These are phyloP conservation scores for Fusarium sp. DNA, from an alignment of 2,329 filamentous ascomycete genomes.

Conservation along the genomic window DNA sequence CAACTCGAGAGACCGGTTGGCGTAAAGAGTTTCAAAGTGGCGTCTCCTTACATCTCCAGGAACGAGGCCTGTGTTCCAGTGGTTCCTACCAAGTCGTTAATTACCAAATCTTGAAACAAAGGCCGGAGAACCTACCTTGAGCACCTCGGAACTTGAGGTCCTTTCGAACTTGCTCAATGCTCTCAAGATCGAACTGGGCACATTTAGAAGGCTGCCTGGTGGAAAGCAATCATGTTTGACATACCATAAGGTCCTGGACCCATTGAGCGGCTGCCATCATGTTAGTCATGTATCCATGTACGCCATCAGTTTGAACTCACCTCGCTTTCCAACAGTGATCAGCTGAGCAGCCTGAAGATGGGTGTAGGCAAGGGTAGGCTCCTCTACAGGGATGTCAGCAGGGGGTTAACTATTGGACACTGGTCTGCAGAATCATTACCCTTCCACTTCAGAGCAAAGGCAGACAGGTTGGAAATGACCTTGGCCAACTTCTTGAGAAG, in stretches of 20 bases:
- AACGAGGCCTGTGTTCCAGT: conserved; percentile 85
- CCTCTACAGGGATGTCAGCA: not conserved
- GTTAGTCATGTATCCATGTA: not conserved
- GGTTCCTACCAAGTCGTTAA: not conserved
- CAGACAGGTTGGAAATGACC: conserved; percentile 4
- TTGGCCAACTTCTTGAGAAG: conserved; percentile 12
- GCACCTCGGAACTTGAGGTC: not conserved
- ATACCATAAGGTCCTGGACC: not conserved
- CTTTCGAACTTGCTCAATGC: not conserved
- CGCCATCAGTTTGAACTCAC: not conserved
- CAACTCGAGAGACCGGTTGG: not conserved
- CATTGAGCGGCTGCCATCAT: not conserved
- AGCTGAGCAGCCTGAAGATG: conserved; percentile 11
- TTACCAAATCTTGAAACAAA: not conserved
- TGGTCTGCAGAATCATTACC: not conserved
- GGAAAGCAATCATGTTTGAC: not conserved
- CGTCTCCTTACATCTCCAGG: conserved; percentile 43
- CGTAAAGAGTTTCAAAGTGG: not conserved
- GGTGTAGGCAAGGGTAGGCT: conserved; percentile 1
- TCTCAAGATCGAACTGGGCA: not conserved
- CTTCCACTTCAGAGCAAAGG: conserved; percentile 13
- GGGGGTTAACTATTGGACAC: not conserved
- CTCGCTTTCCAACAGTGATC: not conserved
- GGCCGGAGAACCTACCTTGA: not conserved
- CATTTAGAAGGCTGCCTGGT: not conserved